Base-by-base conservation (phyloP, 441 rosid species). In the Corymbia calophylla region DNA sequence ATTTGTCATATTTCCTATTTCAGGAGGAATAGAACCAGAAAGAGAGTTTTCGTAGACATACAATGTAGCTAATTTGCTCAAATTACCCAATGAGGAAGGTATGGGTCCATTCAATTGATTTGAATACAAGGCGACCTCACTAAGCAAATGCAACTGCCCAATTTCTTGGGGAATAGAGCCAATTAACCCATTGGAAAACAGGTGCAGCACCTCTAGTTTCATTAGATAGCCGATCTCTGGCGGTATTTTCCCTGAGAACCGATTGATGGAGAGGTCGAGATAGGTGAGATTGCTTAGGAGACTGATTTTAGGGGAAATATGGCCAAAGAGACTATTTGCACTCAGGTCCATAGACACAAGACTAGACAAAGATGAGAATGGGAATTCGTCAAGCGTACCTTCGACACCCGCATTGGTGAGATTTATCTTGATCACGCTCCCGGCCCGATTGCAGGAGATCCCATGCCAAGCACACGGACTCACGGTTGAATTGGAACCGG, bases 401-500 rank as follows among this genome's bases (percentile, higher is more conserved):
- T 81, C 55, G 11, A 93, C 56, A 60, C 77, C 51, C 2, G 86
- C 8, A 23, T 5, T 27, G 0, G 94, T 89, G 13, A 94, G 93
- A 85, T 93, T 94, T 8, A 93, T 53, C 3, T 86, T 25, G 0
- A 12, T 17, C 10, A 94, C 47, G 2, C 90, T 91, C 1, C 91
- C 88, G 0, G 17, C 87, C 2, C 0, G 12, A 81, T 89, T 88
- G 89, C 94, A 94, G 4, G 77, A 32, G 86, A 95, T 89, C 73
- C 95, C 94, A 58, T 17, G 29, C 93, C 94, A 94, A 17, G 54
- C 49, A 77, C 94, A 92, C 3, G 91, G 91, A 54, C 60, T 86
- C 16, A 9, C 0, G 0, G 35, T 89, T 4, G 56, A 35, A 11
- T 15, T 2, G 23, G 81, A 64, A 49, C 18, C 6, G 2, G 53